Base-by-base conservation (phyloP, 2,329 filamentous ascomycete genomes). In the Phialophora verrucosa region DNA sequence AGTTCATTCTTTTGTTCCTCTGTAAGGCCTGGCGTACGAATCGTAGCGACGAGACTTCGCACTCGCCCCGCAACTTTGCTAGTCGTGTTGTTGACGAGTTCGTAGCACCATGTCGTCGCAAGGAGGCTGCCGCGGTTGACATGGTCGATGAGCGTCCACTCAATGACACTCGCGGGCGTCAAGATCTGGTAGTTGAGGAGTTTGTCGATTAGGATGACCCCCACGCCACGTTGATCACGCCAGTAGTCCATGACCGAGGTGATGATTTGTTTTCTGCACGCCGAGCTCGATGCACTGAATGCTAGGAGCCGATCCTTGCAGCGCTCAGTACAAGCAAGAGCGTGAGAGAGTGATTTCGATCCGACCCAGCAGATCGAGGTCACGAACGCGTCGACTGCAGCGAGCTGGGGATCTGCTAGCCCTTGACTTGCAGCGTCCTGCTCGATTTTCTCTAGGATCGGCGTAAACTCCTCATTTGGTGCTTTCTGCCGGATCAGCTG, bases 111-210 rank as follows among this genome's bases (percentile, higher is more conserved):
- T 6, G 89, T 83, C 72, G 90, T 86, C 11, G 90, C 87, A 12
- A 99, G 86, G 2, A 86, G 85, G 51, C 86, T 84, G 57, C 90
- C 90, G 2, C 87, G 86, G 23, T 86, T 81, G 62, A 88, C 79
- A 68, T 83, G 83, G 68, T 92, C 88, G 35, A 88, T 83, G 12
- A 99, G 84, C 0, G 92, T 92, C 95, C 95, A 99, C 74, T 96
- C 89, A 56, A 97, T 86, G 31, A 99, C 93, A 17, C 89, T 90
- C 64, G 88, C 83, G 0, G 95, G 95, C 8, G 90, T 93, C 42
- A 99, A 84, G 73, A 99, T 97, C 14, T 91, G 93, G 81, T 97
- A 99, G 81, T 98, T 99, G 73, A 99, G 89, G 4, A 99, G 86
- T 79, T 98, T 98, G 82, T 98, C 94, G 65, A 98, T 86, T 73